phyloP scores from a whole-genome alignment of 176 grass and related monocot species.

The Avena eriantha region DNA sequence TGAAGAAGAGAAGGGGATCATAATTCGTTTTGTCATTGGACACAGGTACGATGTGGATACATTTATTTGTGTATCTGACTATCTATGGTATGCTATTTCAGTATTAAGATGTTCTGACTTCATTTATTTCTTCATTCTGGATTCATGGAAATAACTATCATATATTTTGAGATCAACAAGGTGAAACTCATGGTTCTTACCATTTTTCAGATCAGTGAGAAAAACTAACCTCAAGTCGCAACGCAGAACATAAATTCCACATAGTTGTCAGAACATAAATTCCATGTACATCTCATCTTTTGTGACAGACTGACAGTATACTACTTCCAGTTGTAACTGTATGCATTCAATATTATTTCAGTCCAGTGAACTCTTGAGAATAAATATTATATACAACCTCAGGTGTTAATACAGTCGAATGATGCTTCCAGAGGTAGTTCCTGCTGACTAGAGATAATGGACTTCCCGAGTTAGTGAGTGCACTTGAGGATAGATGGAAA shows the following conservation, averaged over 20 bases:
- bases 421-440: conserved; percentile 1
- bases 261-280: not conserved
- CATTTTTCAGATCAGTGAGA: not conserved
- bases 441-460: not conserved
- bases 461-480: not conserved
- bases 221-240: not conserved
- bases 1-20: conserved; percentile 92
- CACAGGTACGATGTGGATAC: conserved; percentile 62
- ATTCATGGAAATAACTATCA: conserved; percentile 15
- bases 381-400: not conserved
- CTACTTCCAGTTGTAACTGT: not conserved
- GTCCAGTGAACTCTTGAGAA: not conserved
- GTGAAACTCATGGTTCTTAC: not conserved
- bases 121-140: not conserved
- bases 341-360: not conserved
- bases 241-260: not conserved
- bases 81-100: not conserved
- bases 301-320: not conserved
- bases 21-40: conserved; percentile 92
- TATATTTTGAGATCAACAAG: not conserved
- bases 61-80: not conserved
- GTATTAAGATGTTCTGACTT: not conserved
- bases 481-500: not conserved
- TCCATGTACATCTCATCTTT: not conserved
- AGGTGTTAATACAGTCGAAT: not conserved